Percentiles rank a stretch among this genome's conserved stretches.
phyloP scores from a whole-genome alignment of 495 filamentous ascomycete genomes.

The Penicillium cinerascens region DNA sequence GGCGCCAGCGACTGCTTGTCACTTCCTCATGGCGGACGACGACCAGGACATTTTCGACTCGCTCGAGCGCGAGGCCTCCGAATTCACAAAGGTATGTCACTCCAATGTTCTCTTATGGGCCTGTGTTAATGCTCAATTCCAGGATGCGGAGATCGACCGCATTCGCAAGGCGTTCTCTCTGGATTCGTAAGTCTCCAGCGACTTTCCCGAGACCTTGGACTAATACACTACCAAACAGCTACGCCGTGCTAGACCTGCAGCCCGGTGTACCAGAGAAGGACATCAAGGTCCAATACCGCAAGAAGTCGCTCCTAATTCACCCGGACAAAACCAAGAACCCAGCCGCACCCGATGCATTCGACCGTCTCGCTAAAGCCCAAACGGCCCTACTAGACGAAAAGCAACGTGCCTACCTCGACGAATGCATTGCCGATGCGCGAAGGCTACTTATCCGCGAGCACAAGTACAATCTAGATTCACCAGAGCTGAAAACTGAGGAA shows the following conservation, averaged over 20 bases:
- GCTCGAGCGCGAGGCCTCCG: slow-evolving; percentile 81
- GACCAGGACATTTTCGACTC: slow-evolving; percentile 79
- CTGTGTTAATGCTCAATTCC: slow-evolving; percentile 15
- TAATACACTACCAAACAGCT: slow-evolving; percentile 45
- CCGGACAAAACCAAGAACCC: slow-evolving; percentile 96
- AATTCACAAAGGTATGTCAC: slow-evolving; percentile 73
- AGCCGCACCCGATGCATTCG: slow-evolving; percentile 89
- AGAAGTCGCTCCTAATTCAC: slow-evolving; percentile 96
- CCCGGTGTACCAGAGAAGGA: slow-evolving; percentile 93
- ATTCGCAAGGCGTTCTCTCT: slow-evolving; percentile 87
- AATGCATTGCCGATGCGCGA: slow-evolving; percentile 92
- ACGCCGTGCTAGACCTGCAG: slow-evolving; percentile 92
- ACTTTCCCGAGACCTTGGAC: not conserved
- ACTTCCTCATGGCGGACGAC: slow-evolving; percentile 45
- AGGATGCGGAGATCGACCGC: slow-evolving; percentile 96
- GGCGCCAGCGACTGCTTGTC: not conserved
- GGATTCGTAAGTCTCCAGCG: slow-evolving; percentile 63
- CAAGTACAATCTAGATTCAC: slow-evolving; percentile 85
- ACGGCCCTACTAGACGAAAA: slow-evolving; percentile 91
- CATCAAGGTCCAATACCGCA: slow-evolving; percentile 91
- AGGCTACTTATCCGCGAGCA: slow-evolving; percentile 89
- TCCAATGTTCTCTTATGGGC: not conserved
- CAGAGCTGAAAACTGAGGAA: slow-evolving; percentile 71
- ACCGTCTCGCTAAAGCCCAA: slow-evolving; percentile 93
- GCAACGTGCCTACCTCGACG: slow-evolving; percentile 78